Evolutionary conservation across 129 eudicot species (phyloP).

Genomic region (Silybum marianum): DNA sequence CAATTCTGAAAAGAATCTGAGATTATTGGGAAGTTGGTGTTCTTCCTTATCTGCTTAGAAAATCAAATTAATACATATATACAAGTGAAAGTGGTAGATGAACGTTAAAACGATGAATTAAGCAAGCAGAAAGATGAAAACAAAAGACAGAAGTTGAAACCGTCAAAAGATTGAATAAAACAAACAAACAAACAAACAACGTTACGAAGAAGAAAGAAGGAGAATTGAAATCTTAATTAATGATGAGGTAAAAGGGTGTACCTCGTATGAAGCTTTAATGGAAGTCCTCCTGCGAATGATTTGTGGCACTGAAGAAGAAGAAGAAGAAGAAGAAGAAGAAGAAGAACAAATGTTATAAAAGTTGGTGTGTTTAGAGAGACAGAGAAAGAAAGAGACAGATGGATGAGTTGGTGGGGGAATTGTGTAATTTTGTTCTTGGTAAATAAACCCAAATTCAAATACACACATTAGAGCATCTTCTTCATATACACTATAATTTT

Average conservation of each 20-base stretch:
- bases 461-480: too few relatives aligned
- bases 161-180: background rate
- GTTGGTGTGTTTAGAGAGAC: background rate
- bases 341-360: slow-evolving; percentile 7
- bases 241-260: background rate
- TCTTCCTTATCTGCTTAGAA: background rate
- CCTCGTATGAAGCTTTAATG: slow-evolving; percentile 2
- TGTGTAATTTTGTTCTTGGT: background rate
- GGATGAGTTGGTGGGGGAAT: background rate
- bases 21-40: background rate
- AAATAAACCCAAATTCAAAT: background rate
- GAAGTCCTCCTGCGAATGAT: background rate
- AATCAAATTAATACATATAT: background rate
- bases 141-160: slow-evolving; percentile 19
- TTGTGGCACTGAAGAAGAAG: background rate
- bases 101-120: slow-evolving; percentile 6
- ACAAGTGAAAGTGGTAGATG: background rate
- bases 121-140: slow-evolving; percentile 1
- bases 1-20: background rate
- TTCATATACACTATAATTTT: too few relatives aligned
- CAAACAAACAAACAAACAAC: background rate
- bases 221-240: background rate
- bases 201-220: background rate
- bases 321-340: slow-evolving; percentile 2
- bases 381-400: background rate